Base-by-base conservation (phyloP, 192 early-diverging fungal genomes). In the Coemansia sp. region DNA sequence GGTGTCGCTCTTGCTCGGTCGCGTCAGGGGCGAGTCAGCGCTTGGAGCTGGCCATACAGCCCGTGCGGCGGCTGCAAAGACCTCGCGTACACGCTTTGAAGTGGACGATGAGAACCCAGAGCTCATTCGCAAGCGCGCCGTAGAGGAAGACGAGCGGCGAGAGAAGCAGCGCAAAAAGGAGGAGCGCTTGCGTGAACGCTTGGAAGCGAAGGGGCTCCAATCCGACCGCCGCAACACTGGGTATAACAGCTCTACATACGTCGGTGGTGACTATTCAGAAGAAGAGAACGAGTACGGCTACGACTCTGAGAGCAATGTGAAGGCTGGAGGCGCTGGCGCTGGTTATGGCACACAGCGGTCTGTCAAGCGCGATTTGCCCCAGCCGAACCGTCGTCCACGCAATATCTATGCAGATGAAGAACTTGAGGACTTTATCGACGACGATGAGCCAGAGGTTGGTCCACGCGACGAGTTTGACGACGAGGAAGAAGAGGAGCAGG, bases 381-480 rank as follows among this genome's bases (percentile, higher is more conserved):
- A 16, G 10, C 49, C 47, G 16, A 77, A 61, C 61, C 60, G 38
- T 16, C 66, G 43, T 18, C 40, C 64, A 31, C 74, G 54, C 55
- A 64, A 46, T 36, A 38, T 65, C 4, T 84, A 84, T 22, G 46
- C 73, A 0, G 82, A 84, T 10, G 82, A 84, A 5, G 82, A 84
- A 7, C 73, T 73, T 22, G 82, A 84, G 33, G 82, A 66, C 42
- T 84, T 84, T 71, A 70, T 84, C 60, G 82, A 84, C 36, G 82
- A 84, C 22, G 82, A 65, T 12, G 77, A 84, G 74, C 77, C 76
- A 15, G 82, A 84, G 27, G 71, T 84, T 43, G 82, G 77, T 11
- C 65, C 82, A n/a, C 77, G 61, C 73, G 82, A 84, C 61, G 77
- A 79, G 40, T 79, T 79, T 34, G 82, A 82, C 34, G 72, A 78